Conservation (phyloP, 345 rosid genomes). For the Eucalyptus decipiens region DNA sequence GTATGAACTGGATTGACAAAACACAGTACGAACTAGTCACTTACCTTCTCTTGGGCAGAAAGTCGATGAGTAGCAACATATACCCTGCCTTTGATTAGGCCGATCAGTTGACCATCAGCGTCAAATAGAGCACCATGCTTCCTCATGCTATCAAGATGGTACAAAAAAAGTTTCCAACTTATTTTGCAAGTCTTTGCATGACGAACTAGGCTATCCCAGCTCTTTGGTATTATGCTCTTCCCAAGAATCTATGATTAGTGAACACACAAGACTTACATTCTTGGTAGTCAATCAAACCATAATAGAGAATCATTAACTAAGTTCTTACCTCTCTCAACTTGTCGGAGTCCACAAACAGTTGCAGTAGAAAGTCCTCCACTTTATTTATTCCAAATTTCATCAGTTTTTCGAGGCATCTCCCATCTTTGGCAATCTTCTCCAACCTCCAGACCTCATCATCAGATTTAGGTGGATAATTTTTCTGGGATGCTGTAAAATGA, state of each 20-base stretch:
- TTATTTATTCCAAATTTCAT: constrained; percentile 43
- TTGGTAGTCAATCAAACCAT: not conserved
- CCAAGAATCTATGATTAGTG: not conserved
- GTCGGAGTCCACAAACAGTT: constrained; percentile 38
- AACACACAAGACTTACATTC: not conserved
- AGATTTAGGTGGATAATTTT: constrained; percentile 75
- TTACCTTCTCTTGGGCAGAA: not conserved
- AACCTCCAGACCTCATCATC: constrained; percentile 90
- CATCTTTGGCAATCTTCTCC: constrained; percentile 86
- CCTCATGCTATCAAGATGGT: not conserved
- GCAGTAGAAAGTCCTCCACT: constrained; percentile 67
- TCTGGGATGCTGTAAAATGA: constrained; percentile 48
- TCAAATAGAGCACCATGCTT: not conserved
- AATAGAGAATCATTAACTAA: not conserved
- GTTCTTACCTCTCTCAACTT: not conserved
- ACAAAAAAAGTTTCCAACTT: not conserved
- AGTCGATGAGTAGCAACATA: not conserved
- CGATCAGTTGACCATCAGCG: not conserved
- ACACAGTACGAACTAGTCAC: not conserved
- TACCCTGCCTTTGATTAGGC: not conserved
- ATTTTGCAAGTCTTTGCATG: not conserved
- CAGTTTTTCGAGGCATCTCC: constrained; percentile 64
- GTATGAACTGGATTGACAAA: not conserved
- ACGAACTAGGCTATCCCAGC: not conserved
- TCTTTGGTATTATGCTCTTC: not conserved